Base-by-base conservation (phyloP, 2,329 filamentous ascomycete species). In the Lasiodiplodia hormozganensis region DNA sequence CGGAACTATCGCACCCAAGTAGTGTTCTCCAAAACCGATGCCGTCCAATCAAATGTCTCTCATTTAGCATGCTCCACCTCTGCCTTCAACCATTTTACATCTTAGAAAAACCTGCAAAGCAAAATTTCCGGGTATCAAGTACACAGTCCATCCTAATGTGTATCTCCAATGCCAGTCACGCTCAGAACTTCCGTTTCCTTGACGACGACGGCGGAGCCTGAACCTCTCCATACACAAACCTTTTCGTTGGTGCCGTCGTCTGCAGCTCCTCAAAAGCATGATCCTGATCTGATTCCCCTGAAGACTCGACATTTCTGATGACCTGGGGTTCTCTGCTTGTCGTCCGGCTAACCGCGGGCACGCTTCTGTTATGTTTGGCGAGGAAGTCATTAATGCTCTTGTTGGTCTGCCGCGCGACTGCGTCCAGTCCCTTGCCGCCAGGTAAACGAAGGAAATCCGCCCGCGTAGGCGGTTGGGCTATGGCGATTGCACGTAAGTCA, bases 321-420 rank as follows among this genome's bases (percentile, higher is more conserved):
- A 16, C n/a, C 3, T 38, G 21, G 31, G 25, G 11, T 38, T 11
- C 4, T 10, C 8, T 34, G 31, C 31, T 34, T 34, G 31, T 34
- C 31, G 31, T 34, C 31, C 7, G 31, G 31, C 31, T 34, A 34
- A 10, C 31, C 31, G 47, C n/a, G 34, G 47, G 23, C 1, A 23
- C 12, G 14, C 18, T 34, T 6, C 18, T 43, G 10, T 21, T 54
- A 49, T 65, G 36, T 10, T 23, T 54, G 16, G 5, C 12, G n/a
- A 65, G 36, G 51, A 65, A 65, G 16, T 43, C 51, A 16, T 31
- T 16, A 8, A 65, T 16, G 36, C 23, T 47, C 34, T 54, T 65
- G 12, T 14, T 8, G 11, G 21, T n/a, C 16, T 16, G 49, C 4
- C 25, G 34, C 12, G 62, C 51, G 11, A n/a, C 43, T 8, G 4